These are phyloP conservation scores for Umbelopsis ramanniana DNA, from an alignment of 192 early-diverging fungal species.

Conservation along the genomic window DNA sequence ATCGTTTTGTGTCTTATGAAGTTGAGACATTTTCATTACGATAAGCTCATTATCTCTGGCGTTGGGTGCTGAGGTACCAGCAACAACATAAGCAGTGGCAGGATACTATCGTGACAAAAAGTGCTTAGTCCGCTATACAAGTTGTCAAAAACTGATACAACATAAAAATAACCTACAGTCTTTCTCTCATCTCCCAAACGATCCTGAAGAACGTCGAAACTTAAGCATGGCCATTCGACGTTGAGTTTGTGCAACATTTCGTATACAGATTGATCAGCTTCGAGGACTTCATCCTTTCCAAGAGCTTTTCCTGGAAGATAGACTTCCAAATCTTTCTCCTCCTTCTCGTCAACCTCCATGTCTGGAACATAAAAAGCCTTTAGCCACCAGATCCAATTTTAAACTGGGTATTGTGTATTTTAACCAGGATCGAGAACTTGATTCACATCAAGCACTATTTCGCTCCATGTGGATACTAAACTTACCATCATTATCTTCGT, in stretches of 20 bases:
- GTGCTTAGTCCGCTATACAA: background rate
- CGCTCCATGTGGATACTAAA: background rate
- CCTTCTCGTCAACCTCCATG: conserved; percentile 57
- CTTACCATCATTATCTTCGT: conserved; percentile 40
- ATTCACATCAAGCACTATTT: background rate
- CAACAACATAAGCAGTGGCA: conserved; percentile 89
- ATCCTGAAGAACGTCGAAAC: conserved; percentile 94
- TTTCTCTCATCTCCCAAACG: conserved; percentile 78
- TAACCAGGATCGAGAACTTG: background rate
- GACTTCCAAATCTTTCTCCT: conserved; percentile 68
- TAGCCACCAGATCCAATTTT: background rate
- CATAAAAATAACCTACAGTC: conserved; percentile 46
- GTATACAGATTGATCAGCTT: conserved; percentile 94
- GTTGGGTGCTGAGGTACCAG: conserved; percentile 90
- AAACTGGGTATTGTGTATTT: too few species aligned
- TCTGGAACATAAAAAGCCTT: conserved; percentile 11
- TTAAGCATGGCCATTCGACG: conserved; percentile 95
- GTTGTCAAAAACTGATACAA: background rate
- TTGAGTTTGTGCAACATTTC: conserved; percentile 96
- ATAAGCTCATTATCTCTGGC: conserved; percentile 88
- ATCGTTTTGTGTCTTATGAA: conserved; percentile 93
- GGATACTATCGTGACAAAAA: conserved; percentile 66
- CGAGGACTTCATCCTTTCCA: conserved; percentile 85
- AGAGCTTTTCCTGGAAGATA: conserved; percentile 92
- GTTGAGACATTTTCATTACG: conserved; percentile 94